Conservation (phyloP, 2,329 filamentous ascomycete genomes). For the Davidsoniella eucalypti region DNA sequence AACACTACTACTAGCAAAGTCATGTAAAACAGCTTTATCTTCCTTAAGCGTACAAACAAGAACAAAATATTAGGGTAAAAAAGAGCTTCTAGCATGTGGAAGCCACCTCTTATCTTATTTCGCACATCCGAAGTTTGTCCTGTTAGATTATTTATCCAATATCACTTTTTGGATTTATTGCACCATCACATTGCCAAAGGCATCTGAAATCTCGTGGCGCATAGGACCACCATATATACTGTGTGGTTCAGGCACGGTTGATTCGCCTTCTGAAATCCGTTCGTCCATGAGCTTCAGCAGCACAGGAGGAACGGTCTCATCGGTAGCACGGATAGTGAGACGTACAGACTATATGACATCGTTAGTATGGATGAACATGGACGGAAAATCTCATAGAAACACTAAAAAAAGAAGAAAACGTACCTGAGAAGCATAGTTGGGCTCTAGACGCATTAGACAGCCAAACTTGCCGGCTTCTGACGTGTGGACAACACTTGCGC, state of each 20-base stretch:
- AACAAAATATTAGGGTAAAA: background rate
- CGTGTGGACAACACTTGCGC: constrained; percentile 72
- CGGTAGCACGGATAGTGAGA: constrained; percentile 82
- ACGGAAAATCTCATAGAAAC: background rate
- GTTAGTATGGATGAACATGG: constrained; percentile 14
- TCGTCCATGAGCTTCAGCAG: constrained; percentile 80
- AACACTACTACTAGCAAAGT: background rate
- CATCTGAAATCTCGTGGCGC: constrained; percentile 34
- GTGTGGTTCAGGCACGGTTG: constrained; percentile 23
- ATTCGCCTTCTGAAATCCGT: constrained; percentile 43
- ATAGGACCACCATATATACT: constrained; percentile 23
- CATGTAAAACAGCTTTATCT: no score
- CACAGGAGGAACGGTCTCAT: constrained; percentile 69
- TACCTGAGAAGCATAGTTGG: constrained; percentile 84
- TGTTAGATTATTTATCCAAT: no score
- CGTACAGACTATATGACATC: constrained; percentile 65
- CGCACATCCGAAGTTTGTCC: no score
- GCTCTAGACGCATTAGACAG: constrained; percentile 82
- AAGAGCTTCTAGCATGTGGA: background rate
- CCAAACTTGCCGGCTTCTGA: constrained; percentile 79
- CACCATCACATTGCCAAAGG: constrained; percentile 42
- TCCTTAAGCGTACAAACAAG: background rate
- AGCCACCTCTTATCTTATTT: no score
- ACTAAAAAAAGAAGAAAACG: constrained; percentile 20
- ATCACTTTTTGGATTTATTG: constrained; percentile 15